phyloP scores from a whole-genome alignment of 2,329 filamentous ascomycete species.

The Rhexocercosporidium sp. region DNA sequence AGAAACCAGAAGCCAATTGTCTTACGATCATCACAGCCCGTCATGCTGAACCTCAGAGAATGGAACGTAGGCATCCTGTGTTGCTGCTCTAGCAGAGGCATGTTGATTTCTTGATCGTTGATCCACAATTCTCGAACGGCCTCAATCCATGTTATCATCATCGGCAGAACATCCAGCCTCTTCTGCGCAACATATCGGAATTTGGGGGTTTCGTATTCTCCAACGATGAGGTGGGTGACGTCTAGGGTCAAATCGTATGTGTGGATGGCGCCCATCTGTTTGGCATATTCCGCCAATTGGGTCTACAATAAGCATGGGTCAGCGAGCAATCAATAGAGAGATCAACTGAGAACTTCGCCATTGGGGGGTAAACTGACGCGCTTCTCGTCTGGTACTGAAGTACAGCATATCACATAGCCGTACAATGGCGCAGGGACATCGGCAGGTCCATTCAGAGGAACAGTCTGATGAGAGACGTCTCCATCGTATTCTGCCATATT shows the following conservation, averaged over 20 bases:
- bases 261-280: constrained; percentile 85
- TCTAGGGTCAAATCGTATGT: constrained; percentile 94
- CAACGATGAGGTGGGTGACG: constrained; percentile 92
- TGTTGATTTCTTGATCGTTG: constrained; percentile 75
- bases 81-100: constrained; percentile 69
- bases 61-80: constrained; percentile 70
- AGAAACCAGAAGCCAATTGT: constrained; percentile 38
- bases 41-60: constrained; percentile 68
- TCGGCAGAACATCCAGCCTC: constrained; percentile 82
- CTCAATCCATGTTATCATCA: constrained; percentile 84
- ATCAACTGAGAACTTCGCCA: neutral
- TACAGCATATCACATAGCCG: constrained; percentile 84
- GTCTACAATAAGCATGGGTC: constrained; percentile 42
- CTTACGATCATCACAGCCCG: constrained; percentile 72
- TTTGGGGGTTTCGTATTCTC: constrained; percentile 87
- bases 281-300: constrained; percentile 66
- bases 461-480: constrained; percentile 13
- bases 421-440: constrained; percentile 54
- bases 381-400: constrained; percentile 79
- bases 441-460: constrained; percentile 29
- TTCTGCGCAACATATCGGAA: constrained; percentile 94
- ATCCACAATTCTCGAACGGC: constrained; percentile 83
- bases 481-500: constrained; percentile 25
- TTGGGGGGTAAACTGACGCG: constrained; percentile 60
- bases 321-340: constrained; percentile 8